A percentile compares a stretch with the other conserved stretches of the same genome.
These are phyloP conservation scores for Ramichloridium luteum DNA, from an alignment of 2,329 filamentous ascomycete species.

Conservation along the genomic window DNA sequence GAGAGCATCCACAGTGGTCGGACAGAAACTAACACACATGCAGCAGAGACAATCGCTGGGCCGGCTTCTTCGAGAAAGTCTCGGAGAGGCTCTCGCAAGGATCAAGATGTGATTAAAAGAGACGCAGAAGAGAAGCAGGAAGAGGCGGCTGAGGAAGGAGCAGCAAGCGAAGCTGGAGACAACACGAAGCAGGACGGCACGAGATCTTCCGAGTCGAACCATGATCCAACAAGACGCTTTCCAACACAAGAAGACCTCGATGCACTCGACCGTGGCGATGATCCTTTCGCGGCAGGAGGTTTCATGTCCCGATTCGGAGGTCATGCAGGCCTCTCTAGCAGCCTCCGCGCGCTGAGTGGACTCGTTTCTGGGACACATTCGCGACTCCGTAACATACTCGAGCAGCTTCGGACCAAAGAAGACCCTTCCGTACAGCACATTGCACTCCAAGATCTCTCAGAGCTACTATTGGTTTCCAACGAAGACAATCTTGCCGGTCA, in stretches of 20 bases:
- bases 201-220: no score
- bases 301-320: conserved; percentile 57
- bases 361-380: conserved; percentile 81
- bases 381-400: conserved; percentile 53
- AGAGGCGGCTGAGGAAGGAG: conserved; percentile 24
- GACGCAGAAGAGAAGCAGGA: conserved; percentile 21
- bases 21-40: no score
- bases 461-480: conserved; percentile 85
- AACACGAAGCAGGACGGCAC: conserved; percentile 30
- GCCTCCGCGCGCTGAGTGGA: conserved; percentile 73
- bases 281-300: conserved; percentile 45
- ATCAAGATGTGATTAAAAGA: conserved; percentile 25
- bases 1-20: no score
- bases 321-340: conserved; percentile 58
- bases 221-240: conserved; percentile 54
- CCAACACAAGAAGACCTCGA: conserved; percentile 45
- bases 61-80: conserved; percentile 15
- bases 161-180: conserved; percentile 20
- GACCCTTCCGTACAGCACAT: conserved; percentile 81
- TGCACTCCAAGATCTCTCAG: conserved; percentile 82
- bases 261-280: conserved; percentile 34
- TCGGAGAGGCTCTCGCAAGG: conserved; percentile 22
- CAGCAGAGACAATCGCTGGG: no score
- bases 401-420: conserved; percentile 62
- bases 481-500: conserved; percentile 93